Base-by-base conservation (phyloP, 257 asterid genomes). In the Plantago elongata region DNA sequence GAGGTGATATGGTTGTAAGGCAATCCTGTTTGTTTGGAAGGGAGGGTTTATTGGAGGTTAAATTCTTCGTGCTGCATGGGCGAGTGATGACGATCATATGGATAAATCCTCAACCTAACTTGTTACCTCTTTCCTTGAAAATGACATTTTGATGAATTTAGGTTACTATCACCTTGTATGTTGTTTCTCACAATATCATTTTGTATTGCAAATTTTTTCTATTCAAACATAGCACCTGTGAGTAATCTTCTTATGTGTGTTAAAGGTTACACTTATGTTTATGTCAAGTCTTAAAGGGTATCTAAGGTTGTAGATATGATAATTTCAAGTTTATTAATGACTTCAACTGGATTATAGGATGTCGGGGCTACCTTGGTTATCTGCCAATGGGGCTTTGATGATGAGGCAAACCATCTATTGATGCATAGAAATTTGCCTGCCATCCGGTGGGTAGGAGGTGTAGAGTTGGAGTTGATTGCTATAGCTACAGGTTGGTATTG, bases 371-470 rank as follows among this genome's bases (percentile, higher is more conserved):
- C 95, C 18, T 72, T 92, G 75, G 98, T 92, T 37, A 92, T 92
- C 76, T 92, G 97, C 70, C 98, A 92, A 64, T 92, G 98, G 98
- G 98, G 98, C 61, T 92, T 92, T 70, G 98, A 92, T 65, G 98
- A 92, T 70, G 98, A 92, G 71, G 98, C 98, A 60, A 92, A 92
- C 72, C 98, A 92, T 81, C 76, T 92, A 52, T 50, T 92, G 65
- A 89, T 92, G 98, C 84, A 86, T 44, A 86, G 98, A 73, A 76
- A 92, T 59, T 72, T 92, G 74, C 98, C 98, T 56, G 98, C 98
- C 74, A 87, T 88, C 42, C 79, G 97, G 61, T 92, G 98, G 98
- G 98, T 88, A 51, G 98, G 98, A 70, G 98, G 98, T 22, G 98
- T 92, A 22, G 98, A 92, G 77, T 68, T 92, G 61, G 98, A 92